Evolutionary conservation across 345 rosid genomes (phyloP), one percentile per base, ranked within the genome.

Genomic region (Odontarrhena argentea): DNA sequence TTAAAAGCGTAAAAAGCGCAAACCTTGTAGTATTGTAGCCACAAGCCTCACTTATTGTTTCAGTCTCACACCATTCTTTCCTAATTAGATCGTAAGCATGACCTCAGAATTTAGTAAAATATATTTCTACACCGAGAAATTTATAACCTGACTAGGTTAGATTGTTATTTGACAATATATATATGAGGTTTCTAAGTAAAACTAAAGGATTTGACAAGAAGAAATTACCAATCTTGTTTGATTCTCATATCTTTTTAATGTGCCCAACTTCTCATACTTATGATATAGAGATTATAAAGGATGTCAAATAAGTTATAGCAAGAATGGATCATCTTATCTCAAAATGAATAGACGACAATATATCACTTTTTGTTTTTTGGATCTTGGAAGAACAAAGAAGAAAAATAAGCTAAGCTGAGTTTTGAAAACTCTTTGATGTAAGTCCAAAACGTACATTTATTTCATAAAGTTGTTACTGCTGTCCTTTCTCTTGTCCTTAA

Each of bases 391-490:
- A 43, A 50, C n/a, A 40, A 63, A 47, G 58, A 37, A 55, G 14
- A 10, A 46, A 10, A 46, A 55, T 26, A 36, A 25, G 63, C 9
- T 26, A 36, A 18, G 63, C 12, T 63, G 36, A 47, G 38, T 64
- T 40, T 37, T 46, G 58, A 48, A 48, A 55, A 41, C 8, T 64
- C 65, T 55, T 47, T 48, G n/a, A 22, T 18, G 60, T 46, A 38
- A 48, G 60, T 57, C 47, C 59, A 49, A 65, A 57, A 49, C 34
- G 49, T 49, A 53, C 70, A 72, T 65, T 72, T 24, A 72, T 48
- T 42, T 65, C 66, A 65, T 9, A 65, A 72, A 72, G 70, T 50
- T 72, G 18, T 26, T 22, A 47, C 32, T 65, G 70, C 42, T 64
- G 60, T 57, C 22, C 28, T 4, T 56, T 18, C 4, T 13, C 48